Evolutionary conservation across 148 eudicot species (phyloP).

Genomic region (Chenopodium formosanum): DNA sequence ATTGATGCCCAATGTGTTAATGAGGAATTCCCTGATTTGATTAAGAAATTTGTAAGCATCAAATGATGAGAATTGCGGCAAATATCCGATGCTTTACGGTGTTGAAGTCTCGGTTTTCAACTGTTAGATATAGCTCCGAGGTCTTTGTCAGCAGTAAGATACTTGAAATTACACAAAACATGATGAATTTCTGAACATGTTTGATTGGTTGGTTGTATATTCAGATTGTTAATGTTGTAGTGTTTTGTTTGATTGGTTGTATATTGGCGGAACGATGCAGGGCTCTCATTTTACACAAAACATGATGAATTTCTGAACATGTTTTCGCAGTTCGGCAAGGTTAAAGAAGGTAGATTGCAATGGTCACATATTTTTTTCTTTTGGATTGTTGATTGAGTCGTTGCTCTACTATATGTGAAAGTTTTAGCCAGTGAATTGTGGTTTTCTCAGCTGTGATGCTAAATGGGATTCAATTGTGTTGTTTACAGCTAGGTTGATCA

Average conservation of each 20-base stretch:
- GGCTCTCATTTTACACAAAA: constrained; percentile 64
- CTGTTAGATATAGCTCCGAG: constrained; percentile 32
- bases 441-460: not conserved
- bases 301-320: constrained; percentile 39
- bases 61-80: constrained; percentile 27
- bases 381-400: not conserved
- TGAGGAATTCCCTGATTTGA: not conserved
- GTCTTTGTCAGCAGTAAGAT: constrained; percentile 59
- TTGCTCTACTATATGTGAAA: not conserved
- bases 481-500: constrained; percentile 56
- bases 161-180: constrained; percentile 23
- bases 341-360: constrained; percentile 41
- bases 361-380: not conserved
- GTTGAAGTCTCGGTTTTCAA: constrained; percentile 11
- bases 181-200: constrained; percentile 43
- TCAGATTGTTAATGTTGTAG: no score
- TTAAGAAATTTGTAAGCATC: not conserved
- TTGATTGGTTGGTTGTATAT: no score
- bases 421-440: not conserved
- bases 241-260: no score
- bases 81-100: constrained; percentile 12
- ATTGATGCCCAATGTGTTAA: not conserved
- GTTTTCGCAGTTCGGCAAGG: constrained; percentile 57
- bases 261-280: constrained; percentile 23
- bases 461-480: not conserved